phyloP scores from a whole-genome alignment of 257 asterid species.

The Parsonsia alboflavescens region DNA sequence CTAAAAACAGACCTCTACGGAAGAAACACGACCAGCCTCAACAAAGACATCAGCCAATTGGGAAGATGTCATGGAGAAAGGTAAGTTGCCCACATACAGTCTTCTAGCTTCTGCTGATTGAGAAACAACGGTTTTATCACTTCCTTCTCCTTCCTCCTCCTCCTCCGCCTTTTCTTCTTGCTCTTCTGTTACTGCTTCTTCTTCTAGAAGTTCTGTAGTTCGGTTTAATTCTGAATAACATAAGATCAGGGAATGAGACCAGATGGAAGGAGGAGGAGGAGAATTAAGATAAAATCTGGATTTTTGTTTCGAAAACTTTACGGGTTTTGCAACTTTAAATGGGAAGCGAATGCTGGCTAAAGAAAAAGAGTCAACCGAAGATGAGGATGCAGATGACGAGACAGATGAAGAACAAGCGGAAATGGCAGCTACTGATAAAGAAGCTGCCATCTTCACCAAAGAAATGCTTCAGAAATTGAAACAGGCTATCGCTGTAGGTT shows the following conservation, averaged over 20 bases:
- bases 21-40: constrained; percentile 73
- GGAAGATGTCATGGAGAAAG: constrained; percentile 65
- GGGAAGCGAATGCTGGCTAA: constrained; percentile 15
- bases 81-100: constrained; percentile 85
- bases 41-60: constrained; percentile 71
- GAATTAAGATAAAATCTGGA: background rate
- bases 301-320: constrained; percentile 6
- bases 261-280: constrained; percentile 4
- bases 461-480: background rate
- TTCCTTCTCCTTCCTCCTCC: constrained; percentile 28
- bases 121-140: constrained; percentile 28
- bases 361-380: constrained; percentile 18
- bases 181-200: constrained; percentile 9
- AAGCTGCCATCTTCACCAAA: constrained; percentile 40
- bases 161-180: constrained; percentile 31
- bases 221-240: constrained; percentile 25
- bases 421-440: constrained; percentile 47
- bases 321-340: constrained; percentile 8
- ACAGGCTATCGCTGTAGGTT: background rate
- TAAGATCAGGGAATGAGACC: constrained; percentile 16
- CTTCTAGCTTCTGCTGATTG: constrained; percentile 51
- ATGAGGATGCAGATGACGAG: constrained; percentile 17
- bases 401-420: constrained; percentile 28
- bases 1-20: constrained; percentile 55
- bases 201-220: constrained; percentile 7